Percentiles rank a stretch among this genome's conserved stretches.
These are phyloP conservation scores for Fusarium anguioides DNA, from an alignment of 2,329 filamentous ascomycete genomes.

Conservation along the genomic window DNA sequence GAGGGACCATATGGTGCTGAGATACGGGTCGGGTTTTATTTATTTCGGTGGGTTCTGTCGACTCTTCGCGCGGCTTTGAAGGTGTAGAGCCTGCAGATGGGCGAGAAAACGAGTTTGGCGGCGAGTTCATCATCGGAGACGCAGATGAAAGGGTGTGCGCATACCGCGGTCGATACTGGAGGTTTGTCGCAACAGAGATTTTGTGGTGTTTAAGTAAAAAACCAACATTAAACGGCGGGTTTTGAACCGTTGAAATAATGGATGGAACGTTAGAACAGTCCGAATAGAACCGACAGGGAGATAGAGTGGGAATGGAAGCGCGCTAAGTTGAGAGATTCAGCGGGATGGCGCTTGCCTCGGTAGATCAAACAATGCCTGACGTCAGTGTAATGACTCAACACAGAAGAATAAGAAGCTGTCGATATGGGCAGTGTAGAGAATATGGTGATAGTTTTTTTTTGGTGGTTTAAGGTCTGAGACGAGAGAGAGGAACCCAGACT, in stretches of 20 bases:
- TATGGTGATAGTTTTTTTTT: neutral
- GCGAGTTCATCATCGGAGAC: conserved; percentile 40
- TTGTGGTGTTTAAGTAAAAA: neutral
- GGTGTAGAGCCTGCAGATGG: conserved; percentile 3
- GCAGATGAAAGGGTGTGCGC: conserved; percentile 7
- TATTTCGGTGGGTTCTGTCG: neutral
- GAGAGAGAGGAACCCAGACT: neutral
- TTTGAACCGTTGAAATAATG: neutral
- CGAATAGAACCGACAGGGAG: too few species aligned
- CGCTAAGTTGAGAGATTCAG: conserved; percentile 22
- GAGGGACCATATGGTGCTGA: conserved; percentile 35
- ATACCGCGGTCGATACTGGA: conserved; percentile 4
- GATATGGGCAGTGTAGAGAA: neutral
- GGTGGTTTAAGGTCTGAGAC: neutral
- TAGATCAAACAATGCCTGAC: conserved; percentile 15
- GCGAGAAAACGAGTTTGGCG: conserved; percentile 37
- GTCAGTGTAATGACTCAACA: conserved; percentile 20
- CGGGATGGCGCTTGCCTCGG: conserved; percentile 16
- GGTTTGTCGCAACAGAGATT: neutral
- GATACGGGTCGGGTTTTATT: neutral
- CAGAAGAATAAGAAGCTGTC: too few species aligned
- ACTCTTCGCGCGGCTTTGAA: neutral
- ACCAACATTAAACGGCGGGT: neutral
- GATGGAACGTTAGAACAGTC: neutral
- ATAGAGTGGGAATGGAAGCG: conserved; percentile 15